phyloP scores from a whole-genome alignment of 1,284 basidiomycete species.

The Leccinum griseonigrum region DNA sequence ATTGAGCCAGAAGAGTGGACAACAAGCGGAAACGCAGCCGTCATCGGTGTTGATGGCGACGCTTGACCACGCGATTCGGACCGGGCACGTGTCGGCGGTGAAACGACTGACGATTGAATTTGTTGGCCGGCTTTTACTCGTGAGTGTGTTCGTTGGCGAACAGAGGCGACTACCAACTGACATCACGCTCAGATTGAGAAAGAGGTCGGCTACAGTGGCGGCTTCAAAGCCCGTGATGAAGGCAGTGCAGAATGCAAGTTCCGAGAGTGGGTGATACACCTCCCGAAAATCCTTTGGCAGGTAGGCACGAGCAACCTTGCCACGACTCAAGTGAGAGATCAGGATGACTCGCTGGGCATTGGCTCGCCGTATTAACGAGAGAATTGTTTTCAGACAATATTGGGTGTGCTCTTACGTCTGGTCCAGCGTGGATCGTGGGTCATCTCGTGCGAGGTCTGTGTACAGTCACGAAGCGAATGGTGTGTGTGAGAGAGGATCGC shows the following conservation, averaged over 20 bases:
- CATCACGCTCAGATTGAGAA: conserved; percentile 53
- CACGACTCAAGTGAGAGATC: conserved; percentile 52
- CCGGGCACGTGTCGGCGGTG: conserved; percentile 54
- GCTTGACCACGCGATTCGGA: conserved; percentile 57
- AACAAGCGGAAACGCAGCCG: conserved; percentile 18
- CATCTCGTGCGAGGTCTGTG: conserved; percentile 43
- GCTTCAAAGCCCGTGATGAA: conserved; percentile 40
- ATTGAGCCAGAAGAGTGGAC: conserved; percentile 44
- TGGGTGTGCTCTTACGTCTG: conserved; percentile 61
- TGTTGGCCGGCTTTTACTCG: conserved; percentile 63
- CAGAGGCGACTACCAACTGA: background rate
- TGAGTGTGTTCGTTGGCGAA: conserved; percentile 36
- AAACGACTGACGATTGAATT: conserved; percentile 73
- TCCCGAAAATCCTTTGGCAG: conserved; percentile 86
- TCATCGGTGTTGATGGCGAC: conserved; percentile 46
- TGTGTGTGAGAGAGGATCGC: conserved; percentile 12
- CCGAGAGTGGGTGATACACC: conserved; percentile 62
- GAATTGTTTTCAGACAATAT: conserved; percentile 44
- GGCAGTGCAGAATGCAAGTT: conserved; percentile 38
- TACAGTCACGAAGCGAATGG: conserved; percentile 2
- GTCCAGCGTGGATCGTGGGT: conserved; percentile 53
- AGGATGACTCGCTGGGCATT: background rate
- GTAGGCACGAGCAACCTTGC: conserved; percentile 55
- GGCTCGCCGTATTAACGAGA: conserved; percentile 10
- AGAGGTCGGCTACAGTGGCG: conserved; percentile 52